Evolutionary conservation across 495 filamentous ascomycete species (phyloP), one percentile per base, ranked within the genome.

Genomic region (Aspergillus biplanus): DNA sequence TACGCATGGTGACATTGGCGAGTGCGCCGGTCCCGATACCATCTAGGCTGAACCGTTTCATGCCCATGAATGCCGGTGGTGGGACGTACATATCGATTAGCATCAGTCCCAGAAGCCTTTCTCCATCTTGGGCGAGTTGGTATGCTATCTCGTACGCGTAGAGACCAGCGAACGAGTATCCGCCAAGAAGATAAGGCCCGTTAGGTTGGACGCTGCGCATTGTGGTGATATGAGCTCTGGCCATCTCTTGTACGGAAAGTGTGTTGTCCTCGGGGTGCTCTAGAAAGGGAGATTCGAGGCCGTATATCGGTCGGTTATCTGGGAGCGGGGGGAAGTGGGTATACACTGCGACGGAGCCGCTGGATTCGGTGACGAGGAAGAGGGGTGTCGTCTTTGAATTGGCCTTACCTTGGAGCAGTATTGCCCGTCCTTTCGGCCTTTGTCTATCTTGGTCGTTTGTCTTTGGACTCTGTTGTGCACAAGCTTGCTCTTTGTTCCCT

Each of bases 141-240:
- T 52, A 53, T 1, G 52, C 53, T 15, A 61, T 55, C 16, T 65
- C 63, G 34, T 52, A 61, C 8, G 63, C 63, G 33, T 61, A 34
- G 32, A 58, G 32, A 4, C 33, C 34, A 33, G 58, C 63, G 11
- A 59, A 55, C 7, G 63, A 65, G 52, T 58, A 65, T 2, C 63
- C 63, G n/a, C 58, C 63, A 7, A 65, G 33, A 6, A 58, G 33
- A 37, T 65, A 65, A 0, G 63, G 63, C 4, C 63, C 63, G 6
- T 47, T 18, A 8, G 63, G 63, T 18, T 61, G 63, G 44, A 61
- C 48, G 18, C 34, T 47, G 47, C 59, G 49, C 54, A 64, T 64
- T 9, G 62, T 53, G 0, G 15, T 3, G 6, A 64, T 18, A 47
- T 47, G 52, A 5, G 52, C 27, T 5, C 15, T 54, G 15, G 62